A percentile compares a stretch with the other conserved stretches of the same genome.
phyloP scores from a whole-genome alignment of 1,284 basidiomycete genomes.

The Sparassis latifolia region DNA sequence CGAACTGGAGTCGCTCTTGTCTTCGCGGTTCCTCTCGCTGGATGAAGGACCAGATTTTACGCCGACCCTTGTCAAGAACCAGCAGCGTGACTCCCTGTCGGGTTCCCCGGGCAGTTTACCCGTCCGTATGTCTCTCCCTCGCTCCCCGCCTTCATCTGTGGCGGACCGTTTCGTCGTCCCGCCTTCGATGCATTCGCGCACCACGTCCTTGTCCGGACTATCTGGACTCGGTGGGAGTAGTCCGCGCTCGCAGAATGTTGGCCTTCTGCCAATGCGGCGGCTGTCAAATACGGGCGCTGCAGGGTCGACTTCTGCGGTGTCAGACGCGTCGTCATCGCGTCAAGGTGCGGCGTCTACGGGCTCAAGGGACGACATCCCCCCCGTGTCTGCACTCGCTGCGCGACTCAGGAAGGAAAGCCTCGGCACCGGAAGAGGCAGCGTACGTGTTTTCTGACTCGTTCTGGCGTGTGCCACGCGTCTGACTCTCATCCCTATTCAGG shows the following conservation, averaged over 20 bases:
- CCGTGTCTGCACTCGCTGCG: conserved; percentile 25
- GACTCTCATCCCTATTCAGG: not conserved
- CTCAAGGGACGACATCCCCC: conserved; percentile 31
- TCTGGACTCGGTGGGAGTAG: conserved; percentile 13
- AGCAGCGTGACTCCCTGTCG: conserved; percentile 44
- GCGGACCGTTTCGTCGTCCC: conserved; percentile 54
- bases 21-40: conserved; percentile 63
- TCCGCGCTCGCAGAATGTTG: conserved; percentile 30
- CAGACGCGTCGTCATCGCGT: conserved; percentile 34
- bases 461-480: not conserved
- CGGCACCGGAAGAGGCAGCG: conserved; percentile 27
- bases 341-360: conserved; percentile 29
- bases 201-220: conserved; percentile 26
- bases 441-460: conserved; percentile 13
- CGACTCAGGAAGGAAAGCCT: conserved; percentile 38
- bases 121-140: conserved; percentile 34
- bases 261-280: conserved; percentile 28
- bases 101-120: conserved; percentile 39
- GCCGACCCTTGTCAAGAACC: conserved; percentile 52
- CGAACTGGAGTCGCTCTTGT: conserved; percentile 66
- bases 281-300: conserved; percentile 21
- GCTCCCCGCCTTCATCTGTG: conserved; percentile 37
- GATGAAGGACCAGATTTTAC: conserved; percentile 53
- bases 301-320: conserved; percentile 30
- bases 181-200: conserved; percentile 27